Percentiles rank a stretch among this genome's conserved stretches.
Conservation (phyloP, 2,329 filamentous ascomycete genomes). For the Aureobasidium mangrovei region DNA sequence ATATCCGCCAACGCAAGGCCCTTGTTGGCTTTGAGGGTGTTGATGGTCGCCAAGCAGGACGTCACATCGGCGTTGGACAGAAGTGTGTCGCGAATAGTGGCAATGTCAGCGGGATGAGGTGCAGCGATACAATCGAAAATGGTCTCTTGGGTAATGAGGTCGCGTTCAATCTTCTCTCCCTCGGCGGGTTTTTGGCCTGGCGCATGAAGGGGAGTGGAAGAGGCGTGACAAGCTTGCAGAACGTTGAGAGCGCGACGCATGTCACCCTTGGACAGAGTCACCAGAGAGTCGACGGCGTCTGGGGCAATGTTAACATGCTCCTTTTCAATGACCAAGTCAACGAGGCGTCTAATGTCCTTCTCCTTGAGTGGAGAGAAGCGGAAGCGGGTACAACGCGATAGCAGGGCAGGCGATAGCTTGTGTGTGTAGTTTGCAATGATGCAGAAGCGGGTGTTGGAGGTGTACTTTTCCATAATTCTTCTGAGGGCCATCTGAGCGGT, state of each 20-base stretch:
- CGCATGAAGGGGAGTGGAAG: conserved; percentile 55
- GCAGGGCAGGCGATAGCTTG: conserved; percentile 84
- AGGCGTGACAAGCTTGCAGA: conserved; percentile 90
- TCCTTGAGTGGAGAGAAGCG: conserved; percentile 91
- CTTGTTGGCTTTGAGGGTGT: conserved; percentile 73
- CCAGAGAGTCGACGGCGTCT: conserved; percentile 73
- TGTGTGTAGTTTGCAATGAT: conserved; percentile 99
- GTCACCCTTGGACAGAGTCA: conserved; percentile 84
- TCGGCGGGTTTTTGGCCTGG: conserved; percentile 39
- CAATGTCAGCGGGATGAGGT: conserved; percentile 81
- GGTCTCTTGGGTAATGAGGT: conserved; percentile 80
- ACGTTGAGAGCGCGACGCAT: conserved; percentile 95
- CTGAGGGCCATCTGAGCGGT: conserved; percentile 96
- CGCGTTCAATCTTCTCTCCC: conserved; percentile 58
- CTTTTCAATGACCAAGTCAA: conserved; percentile 82
- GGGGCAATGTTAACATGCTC: conserved; percentile 76
- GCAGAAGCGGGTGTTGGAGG: conserved; percentile 93
- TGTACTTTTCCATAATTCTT: conserved; percentile 99
- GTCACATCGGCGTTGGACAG: conserved; percentile 80
- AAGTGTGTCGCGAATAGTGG: conserved; percentile 73
- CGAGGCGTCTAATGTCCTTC: conserved; percentile 69
- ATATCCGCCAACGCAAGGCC: conserved; percentile 91
- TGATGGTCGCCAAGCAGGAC: conserved; percentile 79
- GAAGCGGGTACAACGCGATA: conserved; percentile 91
- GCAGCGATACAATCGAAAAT: conserved; percentile 98